Evolutionary conservation across 345 rosid species (phyloP), one percentile per base, ranked within the genome.

Genomic region (Fremontodendron californicum): DNA sequence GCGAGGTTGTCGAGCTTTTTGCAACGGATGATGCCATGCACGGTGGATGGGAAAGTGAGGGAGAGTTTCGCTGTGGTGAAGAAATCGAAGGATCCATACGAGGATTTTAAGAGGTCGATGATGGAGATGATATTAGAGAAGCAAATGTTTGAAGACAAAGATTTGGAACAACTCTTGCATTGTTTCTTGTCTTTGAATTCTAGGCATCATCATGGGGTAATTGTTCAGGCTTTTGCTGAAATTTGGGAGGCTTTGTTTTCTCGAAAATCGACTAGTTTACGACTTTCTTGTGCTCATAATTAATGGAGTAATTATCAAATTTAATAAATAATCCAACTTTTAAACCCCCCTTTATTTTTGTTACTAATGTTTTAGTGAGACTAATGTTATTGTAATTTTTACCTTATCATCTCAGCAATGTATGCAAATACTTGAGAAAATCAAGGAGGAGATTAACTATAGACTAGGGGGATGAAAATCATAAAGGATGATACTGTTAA

Each of bases 61-160:
- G 93, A 90, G 77, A 90, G 93, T 80, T 87, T 86, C 18, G 94
- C 90, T 37, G 92, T 88, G 83, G 90, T 89, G 87, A 91, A 91
- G 86, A 88, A 77, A 76, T 89, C 92, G 3, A 83, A 85, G 78
- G 91, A 91, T 62, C 93, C 93, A 0, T 86, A 80, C 40, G 88
- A 82, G 83, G 93, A 90, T 71, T 91, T 90, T 37, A 84, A 87
- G 49, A 87, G 84, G 64, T 90, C 96, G 62, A 92, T 88, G 92
- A 75, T 88, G 85, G 94, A 92, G 84, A 92, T 92, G 96, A 87
- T 88, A 4, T 57, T 88, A 4, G 92, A 90, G 82, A 92, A 90
- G 63, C 81, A 87, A 75, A 87, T 90, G 83, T 86, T 81, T 25
- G 81, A 87, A 68, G 89, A 81, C 10, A 81, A 86, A 48, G 96